A percentile compares a stretch with the other conserved stretches of the same genome.
Evolutionary conservation across 495 filamentous ascomycete genomes (phyloP).

Genomic region (Hypoxylon subgilvum): DNA sequence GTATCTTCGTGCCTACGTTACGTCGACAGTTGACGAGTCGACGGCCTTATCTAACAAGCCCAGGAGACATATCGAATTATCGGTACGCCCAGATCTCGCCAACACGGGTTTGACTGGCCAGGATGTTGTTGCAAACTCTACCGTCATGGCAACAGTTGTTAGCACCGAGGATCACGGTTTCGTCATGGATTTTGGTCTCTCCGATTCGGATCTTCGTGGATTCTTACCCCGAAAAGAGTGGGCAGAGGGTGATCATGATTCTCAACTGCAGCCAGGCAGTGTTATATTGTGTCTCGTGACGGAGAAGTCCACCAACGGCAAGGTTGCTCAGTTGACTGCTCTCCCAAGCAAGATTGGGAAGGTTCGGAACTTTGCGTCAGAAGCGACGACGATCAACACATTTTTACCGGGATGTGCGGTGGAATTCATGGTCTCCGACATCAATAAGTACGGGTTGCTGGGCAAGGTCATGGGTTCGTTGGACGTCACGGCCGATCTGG

Average conservation of each 20-base stretch:
- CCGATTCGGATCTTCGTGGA: constrained; percentile 68
- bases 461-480: constrained; percentile 94
- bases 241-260: constrained; percentile 67
- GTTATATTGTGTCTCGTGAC: constrained; percentile 84
- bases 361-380: constrained; percentile 68
- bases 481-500: constrained; percentile 84
- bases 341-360: constrained; percentile 72
- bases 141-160: constrained; percentile 82
- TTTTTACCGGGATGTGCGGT: constrained; percentile 89
- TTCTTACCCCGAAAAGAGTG: constrained; percentile 92
- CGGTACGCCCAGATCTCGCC: constrained; percentile 73
- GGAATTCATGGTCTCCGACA: constrained; percentile 81
- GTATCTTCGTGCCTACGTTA: constrained; percentile 84
- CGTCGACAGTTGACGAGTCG: constrained; percentile 70
- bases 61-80: constrained; percentile 83
- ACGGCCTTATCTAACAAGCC: constrained; percentile 58
- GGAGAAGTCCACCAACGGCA: constrained; percentile 75
- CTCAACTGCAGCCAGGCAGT: constrained; percentile 65
- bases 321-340: constrained; percentile 84
- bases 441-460: constrained; percentile 59
- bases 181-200: constrained; percentile 87
- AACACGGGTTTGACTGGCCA: constrained; percentile 75
- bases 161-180: constrained; percentile 96
- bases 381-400: constrained; percentile 85
- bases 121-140: constrained; percentile 72